phyloP scores from a whole-genome alignment of 306 rosid species.

The Biancaea sappan region DNA sequence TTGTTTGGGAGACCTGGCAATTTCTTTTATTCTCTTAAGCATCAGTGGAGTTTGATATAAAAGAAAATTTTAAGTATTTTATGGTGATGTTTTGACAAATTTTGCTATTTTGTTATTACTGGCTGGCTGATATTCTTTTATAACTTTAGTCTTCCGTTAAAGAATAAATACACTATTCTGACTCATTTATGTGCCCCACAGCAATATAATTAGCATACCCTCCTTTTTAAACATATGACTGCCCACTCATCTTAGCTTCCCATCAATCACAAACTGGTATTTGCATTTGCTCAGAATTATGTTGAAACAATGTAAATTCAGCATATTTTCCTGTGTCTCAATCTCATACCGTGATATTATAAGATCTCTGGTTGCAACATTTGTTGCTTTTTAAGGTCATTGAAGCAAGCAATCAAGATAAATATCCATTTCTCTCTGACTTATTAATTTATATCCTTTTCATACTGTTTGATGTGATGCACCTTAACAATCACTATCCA shows the following conservation, averaged over 20 bases:
- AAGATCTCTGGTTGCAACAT: not conserved
- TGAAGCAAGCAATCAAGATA: not conserved
- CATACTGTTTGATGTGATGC: conserved; percentile 14
- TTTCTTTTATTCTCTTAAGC: conserved; percentile 9
- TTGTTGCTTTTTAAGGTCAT: conserved; percentile 3
- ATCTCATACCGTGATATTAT: not conserved
- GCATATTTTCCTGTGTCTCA: conserved; percentile 3
- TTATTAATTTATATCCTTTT: not conserved
- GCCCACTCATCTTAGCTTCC: not conserved
- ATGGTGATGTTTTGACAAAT: conserved; percentile 3
- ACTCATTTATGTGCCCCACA: not conserved
- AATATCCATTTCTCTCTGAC: not conserved
- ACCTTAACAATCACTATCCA: not conserved
- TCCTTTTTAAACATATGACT: conserved; percentile 9
- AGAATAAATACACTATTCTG: conserved; percentile 11
- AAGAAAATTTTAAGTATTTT: not conserved
- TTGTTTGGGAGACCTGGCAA: conserved; percentile 22
- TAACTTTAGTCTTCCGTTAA: conserved; percentile 2
- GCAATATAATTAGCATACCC: not conserved
- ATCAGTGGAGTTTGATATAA: conserved; percentile 3
- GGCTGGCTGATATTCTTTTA: not conserved
- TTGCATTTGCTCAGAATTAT: conserved; percentile 15
- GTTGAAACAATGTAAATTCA: conserved; percentile 8
- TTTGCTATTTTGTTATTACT: conserved; percentile 17
- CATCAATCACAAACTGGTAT: conserved; percentile 8